Base-by-base conservation (phyloP, 106 monocot genomes). In the Iris macrosiphon region DNA sequence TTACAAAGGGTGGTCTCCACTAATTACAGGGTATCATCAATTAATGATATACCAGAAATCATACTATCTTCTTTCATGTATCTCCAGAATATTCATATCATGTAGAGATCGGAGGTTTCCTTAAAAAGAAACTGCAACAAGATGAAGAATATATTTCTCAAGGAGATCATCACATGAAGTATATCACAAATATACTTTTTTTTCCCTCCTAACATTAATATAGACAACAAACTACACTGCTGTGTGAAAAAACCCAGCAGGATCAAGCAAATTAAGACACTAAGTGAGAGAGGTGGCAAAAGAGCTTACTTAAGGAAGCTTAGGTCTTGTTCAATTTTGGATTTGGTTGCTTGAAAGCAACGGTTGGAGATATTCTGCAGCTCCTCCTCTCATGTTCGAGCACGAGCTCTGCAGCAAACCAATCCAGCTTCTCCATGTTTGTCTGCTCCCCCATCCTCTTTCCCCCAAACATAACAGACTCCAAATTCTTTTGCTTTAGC, bases 401-500 rank as follows among this genome's bases (percentile, higher is more conserved):
- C 24, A 91, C 81, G 1, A 91, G 72, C 65, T 85, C 75, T 26
- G 52, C 45, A 6, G 81, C 84, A 70, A 90, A 81, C 68, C 61
- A 67, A 12, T 85, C 91, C 28, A 91, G 40, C 70, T 69, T 85
- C 70, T 91, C 91, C 58, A 72, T 62, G 39, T 85, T 91, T 1
- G 78, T 82, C 45, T 60, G 45, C 65, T 78, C 81, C 0, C 59
- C 52, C n/a, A 85, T 62, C 23, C 68, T 65, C 70, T 76, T 85
- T 28, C 91, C 91, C 8, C 73, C 81, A 40, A 91, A 91, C 53
- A 81, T 32, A 10, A 82, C 59, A 0, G 91, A 85, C 63, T 85
- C 78, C 32, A 85, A 78, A 52, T 82, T 81, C 66, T 75, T 81
- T 55, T 91, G 81, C 63, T 73, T 68, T 60, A 91, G 46, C 81